A percentile compares a stretch with the other conserved stretches of the same genome.
These are phyloP conservation scores for Termitomyces sp. DNA, from an alignment of 768 basidiomycete species.

Conservation along the genomic window DNA sequence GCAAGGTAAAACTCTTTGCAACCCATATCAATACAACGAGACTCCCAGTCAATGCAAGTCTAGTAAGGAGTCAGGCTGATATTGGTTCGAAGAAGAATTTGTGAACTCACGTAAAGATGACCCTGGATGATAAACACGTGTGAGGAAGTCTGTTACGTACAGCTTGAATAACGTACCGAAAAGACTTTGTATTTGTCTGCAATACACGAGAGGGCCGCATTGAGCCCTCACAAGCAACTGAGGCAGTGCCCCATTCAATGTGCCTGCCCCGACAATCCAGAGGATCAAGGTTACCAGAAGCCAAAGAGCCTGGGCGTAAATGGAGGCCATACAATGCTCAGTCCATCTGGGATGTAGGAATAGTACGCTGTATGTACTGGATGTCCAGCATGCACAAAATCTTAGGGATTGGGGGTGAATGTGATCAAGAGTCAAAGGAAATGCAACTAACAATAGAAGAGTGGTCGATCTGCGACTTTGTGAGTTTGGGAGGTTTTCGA, in stretches of 20 bases:
- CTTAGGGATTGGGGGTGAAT: slow-evolving; percentile 25
- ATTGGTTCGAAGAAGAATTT: neutral
- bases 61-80: slow-evolving; percentile 16
- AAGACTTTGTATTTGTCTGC: slow-evolving; percentile 47
- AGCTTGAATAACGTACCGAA: slow-evolving; percentile 34
- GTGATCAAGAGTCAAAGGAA: neutral
- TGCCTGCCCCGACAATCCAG: slow-evolving; percentile 52
- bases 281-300: slow-evolving; percentile 50
- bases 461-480: slow-evolving; percentile 36
- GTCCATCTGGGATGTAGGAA: slow-evolving; percentile 59
- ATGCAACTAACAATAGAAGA: slow-evolving; percentile 39
- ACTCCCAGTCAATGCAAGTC: slow-evolving; percentile 40
- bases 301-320: slow-evolving; percentile 59
- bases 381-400: slow-evolving; percentile 58
- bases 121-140: slow-evolving; percentile 17
- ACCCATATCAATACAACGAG: slow-evolving; percentile 46
- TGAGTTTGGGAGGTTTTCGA: slow-evolving; percentile 44
- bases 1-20: slow-evolving; percentile 40
- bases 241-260: slow-evolving; percentile 45
- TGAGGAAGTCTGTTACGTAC: neutral
- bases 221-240: slow-evolving; percentile 30
- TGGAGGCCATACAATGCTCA: slow-evolving; percentile 43
- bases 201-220: slow-evolving; percentile 46
- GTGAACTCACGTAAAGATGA: slow-evolving; percentile 40
- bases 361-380: slow-evolving; percentile 45